phyloP scores from a whole-genome alignment of 345 rosid species.

The Linum tenue region DNA sequence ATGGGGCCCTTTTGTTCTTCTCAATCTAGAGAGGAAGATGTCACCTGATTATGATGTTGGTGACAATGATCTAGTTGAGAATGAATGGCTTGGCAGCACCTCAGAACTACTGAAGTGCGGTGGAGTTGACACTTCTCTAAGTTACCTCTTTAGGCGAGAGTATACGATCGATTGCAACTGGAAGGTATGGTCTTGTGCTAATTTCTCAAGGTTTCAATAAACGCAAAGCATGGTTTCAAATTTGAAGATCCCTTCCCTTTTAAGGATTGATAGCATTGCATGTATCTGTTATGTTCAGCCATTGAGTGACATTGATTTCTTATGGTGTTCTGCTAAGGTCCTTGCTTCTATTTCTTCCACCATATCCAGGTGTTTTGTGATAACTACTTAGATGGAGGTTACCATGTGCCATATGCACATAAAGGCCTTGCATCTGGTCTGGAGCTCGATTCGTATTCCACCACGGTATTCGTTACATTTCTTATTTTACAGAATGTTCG shows the following conservation, averaged over 20 bases:
- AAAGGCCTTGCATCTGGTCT: constrained; percentile 77
- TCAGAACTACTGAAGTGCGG: constrained; percentile 38
- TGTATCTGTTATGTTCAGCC: neutral
- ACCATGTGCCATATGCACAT: constrained; percentile 94
- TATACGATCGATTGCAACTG: constrained; percentile 76
- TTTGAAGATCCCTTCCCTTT: too few relatives aligned
- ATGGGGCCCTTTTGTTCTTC: constrained; percentile 91
- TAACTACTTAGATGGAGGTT: constrained; percentile 94
- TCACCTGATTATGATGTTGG: constrained; percentile 20
- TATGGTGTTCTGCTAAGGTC: neutral
- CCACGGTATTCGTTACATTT: constrained; percentile 37
- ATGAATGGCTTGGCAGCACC: constrained; percentile 80
- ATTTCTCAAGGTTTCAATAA: neutral
- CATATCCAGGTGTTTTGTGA: constrained; percentile 75
- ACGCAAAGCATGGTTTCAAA: neutral
- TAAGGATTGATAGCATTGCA: neutral
- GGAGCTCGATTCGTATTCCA: constrained; percentile 64
- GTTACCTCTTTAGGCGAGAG: constrained; percentile 61
- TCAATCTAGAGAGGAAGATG: constrained; percentile 36
- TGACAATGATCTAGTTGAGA: constrained; percentile 23
- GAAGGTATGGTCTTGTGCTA: constrained; percentile 44
- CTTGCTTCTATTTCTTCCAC: neutral
- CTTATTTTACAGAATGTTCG: neutral
- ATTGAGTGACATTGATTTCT: neutral
- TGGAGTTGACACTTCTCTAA: constrained; percentile 57